Percentiles rank a stretch among this genome's conserved stretches.
Conservation (phyloP, 345 rosid species). For the Citrus reticulata region DNA sequence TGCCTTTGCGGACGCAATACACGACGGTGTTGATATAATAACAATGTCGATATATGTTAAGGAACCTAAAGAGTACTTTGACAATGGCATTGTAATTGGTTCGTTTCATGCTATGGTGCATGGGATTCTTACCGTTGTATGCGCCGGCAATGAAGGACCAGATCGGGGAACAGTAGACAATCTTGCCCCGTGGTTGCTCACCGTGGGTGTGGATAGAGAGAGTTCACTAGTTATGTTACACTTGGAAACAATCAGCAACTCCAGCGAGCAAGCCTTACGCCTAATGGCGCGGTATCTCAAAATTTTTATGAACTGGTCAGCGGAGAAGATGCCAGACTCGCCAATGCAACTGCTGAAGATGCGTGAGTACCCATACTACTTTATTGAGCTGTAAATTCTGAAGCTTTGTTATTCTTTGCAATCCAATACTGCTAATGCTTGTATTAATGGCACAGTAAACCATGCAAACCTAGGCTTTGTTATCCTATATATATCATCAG, state of each 20-base stretch:
- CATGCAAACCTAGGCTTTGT: slow-evolving; percentile 22
- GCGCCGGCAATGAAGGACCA: slow-evolving; percentile 43
- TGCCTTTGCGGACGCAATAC: slow-evolving; percentile 35
- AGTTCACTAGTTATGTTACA: slow-evolving; percentile 10
- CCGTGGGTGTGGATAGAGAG: slow-evolving; percentile 38
- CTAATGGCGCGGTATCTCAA: slow-evolving; percentile 26
- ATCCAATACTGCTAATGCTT: too few relatives aligned
- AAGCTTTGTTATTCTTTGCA: too few relatives aligned
- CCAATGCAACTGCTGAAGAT: slow-evolving; percentile 22
- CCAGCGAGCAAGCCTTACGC: slow-evolving; percentile 72
- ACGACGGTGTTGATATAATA: slow-evolving; percentile 42
- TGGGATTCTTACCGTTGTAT: slow-evolving; percentile 30
- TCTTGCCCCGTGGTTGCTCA: slow-evolving; percentile 42
- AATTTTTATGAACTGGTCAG: slow-evolving; percentile 49
- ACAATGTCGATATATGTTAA: slow-evolving; percentile 33
- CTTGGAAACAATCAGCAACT: slow-evolving; percentile 12
- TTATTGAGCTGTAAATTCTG: not conserved
- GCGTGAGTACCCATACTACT: slow-evolving; percentile 41
- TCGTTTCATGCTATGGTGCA: slow-evolving; percentile 38
- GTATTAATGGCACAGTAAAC: slow-evolving; percentile 13
- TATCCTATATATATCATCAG: too few relatives aligned
- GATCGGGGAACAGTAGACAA: slow-evolving; percentile 11
- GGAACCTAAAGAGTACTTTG: slow-evolving; percentile 13
- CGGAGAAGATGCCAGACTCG: slow-evolving; percentile 36
- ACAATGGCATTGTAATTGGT: slow-evolving; percentile 34